Evolutionary conservation across 805 yeast genomes (phyloP).

Genomic region (Alloascoidea hylecoeti): DNA sequence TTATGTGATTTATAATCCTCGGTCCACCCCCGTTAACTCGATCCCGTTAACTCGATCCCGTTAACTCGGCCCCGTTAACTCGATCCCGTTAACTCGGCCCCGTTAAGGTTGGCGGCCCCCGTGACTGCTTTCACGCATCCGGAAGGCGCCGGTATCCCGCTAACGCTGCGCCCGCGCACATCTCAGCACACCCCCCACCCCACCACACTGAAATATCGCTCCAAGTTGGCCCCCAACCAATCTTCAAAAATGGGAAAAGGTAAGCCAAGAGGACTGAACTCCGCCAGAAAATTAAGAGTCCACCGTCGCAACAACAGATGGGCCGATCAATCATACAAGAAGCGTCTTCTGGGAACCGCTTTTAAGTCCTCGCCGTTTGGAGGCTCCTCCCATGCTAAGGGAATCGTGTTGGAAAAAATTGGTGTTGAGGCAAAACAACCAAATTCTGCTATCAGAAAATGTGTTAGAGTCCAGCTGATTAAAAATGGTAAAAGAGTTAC

Average conservation of each 20-base stretch:
- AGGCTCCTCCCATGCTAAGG: conserved; percentile 99
- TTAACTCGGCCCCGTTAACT: too few species aligned
- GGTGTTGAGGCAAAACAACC: conserved; percentile 99
- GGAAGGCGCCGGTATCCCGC: too few species aligned
- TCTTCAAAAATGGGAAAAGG: conserved; percentile 99
- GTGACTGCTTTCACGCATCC: too few species aligned
- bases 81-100: too few species aligned
- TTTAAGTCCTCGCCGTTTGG: conserved; percentile 99
- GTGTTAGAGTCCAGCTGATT: conserved; percentile 54
- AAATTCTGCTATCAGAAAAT: conserved; percentile 99
- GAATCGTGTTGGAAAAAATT: conserved; percentile 97
- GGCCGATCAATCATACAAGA: conserved; percentile 97
- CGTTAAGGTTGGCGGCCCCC: too few species aligned
- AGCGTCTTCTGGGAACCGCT: conserved; percentile 98
- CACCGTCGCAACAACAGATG: conserved; percentile 99
- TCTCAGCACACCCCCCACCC: too few species aligned
- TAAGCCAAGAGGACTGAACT: conserved; percentile 99
- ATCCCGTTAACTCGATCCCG: too few species aligned
- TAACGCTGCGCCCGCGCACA: too few species aligned
- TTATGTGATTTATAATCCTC: too few species aligned
- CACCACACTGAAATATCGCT: too few species aligned
- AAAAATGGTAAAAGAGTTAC: conserved; percentile 25
- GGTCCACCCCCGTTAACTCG: too few species aligned
- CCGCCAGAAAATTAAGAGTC: conserved; percentile 99
- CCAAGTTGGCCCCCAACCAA: too few species aligned